Evolutionary conservation across 768 basidiomycete species (phyloP), one percentile per base, ranked within the genome.

Genomic region (Termitomyces sp.): DNA sequence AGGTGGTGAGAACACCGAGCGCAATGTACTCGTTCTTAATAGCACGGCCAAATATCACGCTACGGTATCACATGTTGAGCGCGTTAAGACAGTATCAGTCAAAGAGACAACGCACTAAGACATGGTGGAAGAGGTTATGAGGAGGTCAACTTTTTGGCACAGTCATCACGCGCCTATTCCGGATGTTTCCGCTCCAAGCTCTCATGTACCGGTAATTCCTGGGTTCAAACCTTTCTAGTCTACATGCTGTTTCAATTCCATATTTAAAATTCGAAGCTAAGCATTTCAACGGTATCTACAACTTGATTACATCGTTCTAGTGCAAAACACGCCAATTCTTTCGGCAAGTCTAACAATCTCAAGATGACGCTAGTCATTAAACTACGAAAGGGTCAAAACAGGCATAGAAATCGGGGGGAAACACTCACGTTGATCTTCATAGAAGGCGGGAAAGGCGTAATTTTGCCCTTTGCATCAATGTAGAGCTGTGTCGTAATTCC

Each of bases 11-110:
- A 40, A 85, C 84, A 55, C 81, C 85, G 56, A 92, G 78, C 22
- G 86, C 81, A 62, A 93, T 80, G 77, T 90, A 85, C 76, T 92
- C 88, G 69, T 84, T 87, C 77, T 88, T 90, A 67, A 93, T 79
- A 69, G 80, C 81, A 63, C 90, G 88, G 70, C 91, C 91, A 61
- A 90, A 69, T 67, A 93, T 86, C 61, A 80, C 76, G 80, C 91
- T 92, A 38, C 22, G 22, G 18, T 33, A 4, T n/a, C 51, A 24
- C 26, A n/a, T 30, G n/a, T 53, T 53, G 36, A 53, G 18, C 22
- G 38, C 49, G 26, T 13, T 42, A 28, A 4, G 22, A 28, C 26
- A 53, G 10, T 13, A 28, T 53, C 2, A 53, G 10, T 40, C 12
- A 42, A 20, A 26, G 3, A 53, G 8, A 42, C n/a, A 26, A 53